phyloP scores from a whole-genome alignment of 805 yeast species.

The Candida orba region DNA sequence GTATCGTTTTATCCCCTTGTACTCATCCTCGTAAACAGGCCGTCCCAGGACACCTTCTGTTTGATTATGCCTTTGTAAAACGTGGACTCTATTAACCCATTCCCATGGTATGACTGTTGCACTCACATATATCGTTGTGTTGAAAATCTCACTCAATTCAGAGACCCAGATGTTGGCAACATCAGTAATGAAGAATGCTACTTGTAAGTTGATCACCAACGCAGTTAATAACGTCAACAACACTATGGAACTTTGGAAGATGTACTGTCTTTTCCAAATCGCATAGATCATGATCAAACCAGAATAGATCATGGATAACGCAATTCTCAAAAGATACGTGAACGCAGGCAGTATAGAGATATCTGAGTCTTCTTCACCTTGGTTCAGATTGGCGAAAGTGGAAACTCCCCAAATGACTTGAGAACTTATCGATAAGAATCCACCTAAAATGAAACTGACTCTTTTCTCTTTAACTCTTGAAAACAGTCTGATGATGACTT shows the following conservation, averaged over 20 bases:
- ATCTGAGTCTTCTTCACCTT: conserved; percentile 22
- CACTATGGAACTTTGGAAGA: conserved; percentile 43
- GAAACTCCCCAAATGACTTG: conserved; percentile 69
- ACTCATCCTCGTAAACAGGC: conserved; percentile 64
- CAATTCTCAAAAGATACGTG: conserved; percentile 64
- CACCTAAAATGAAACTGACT: conserved; percentile 52
- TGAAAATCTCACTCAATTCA: conserved; percentile 65
- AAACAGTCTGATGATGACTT: conserved; percentile 60
- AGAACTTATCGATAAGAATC: conserved; percentile 42
- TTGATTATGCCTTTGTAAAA: conserved; percentile 51
- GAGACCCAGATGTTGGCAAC: conserved; percentile 70
- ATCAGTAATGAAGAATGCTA: conserved; percentile 70
- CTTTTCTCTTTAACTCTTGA: conserved; percentile 63
- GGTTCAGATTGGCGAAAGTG: conserved; percentile 33
- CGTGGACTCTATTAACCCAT: conserved; percentile 65
- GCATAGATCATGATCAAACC: conserved; percentile 52
- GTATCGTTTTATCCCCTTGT: conserved; percentile 19
- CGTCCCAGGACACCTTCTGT: conserved; percentile 71
- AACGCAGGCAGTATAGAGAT: conserved; percentile 65
- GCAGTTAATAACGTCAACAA: conserved; percentile 50
- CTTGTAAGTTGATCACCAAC: conserved; percentile 50
- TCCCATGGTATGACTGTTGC: conserved; percentile 79
- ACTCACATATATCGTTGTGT: conserved; percentile 62
- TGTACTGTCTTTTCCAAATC: conserved; percentile 42
- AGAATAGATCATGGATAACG: conserved; percentile 62